phyloP scores from a whole-genome alignment of 306 rosid species.

The Dalbergia cultrata region DNA sequence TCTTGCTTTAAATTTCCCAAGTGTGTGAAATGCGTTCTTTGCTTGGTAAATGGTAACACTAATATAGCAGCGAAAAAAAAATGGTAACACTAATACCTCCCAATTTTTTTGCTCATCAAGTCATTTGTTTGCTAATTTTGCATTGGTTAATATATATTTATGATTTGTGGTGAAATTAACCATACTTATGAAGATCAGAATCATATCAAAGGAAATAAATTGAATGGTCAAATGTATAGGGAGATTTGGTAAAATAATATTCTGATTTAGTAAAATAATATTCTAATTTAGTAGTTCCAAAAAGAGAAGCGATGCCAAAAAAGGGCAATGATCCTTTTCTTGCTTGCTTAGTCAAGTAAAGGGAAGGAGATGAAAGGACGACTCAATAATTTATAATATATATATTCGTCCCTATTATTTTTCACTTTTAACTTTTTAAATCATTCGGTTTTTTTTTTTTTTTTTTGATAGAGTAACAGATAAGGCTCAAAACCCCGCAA shows the following conservation, averaged over 20 bases:
- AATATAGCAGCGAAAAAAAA: neutral
- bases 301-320: slow-evolving; percentile 25
- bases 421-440: neutral
- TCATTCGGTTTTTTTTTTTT: too few species aligned
- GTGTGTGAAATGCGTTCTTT: neutral
- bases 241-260: slow-evolving; percentile 7
- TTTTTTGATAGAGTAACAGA: too few species aligned
- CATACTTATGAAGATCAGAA: neutral
- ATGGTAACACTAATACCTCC: too few species aligned
- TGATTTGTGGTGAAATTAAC: neutral
- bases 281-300: slow-evolving; percentile 25
- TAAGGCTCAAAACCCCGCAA: too few species aligned
- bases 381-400: neutral
- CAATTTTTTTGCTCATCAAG: neutral
- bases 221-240: slow-evolving; percentile 23
- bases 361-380: neutral
- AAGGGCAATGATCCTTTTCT: slow-evolving; percentile 3
- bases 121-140: neutral
- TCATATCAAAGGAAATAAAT: neutral
- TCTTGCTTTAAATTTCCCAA: neutral
- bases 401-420: neutral
- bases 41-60: neutral
- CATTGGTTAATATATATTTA: neutral
- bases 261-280: slow-evolving; percentile 11
- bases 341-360: neutral